Base-by-base conservation (phyloP, 2,329 filamentous ascomycete species). In the Aspergillus carbonarius region DNA sequence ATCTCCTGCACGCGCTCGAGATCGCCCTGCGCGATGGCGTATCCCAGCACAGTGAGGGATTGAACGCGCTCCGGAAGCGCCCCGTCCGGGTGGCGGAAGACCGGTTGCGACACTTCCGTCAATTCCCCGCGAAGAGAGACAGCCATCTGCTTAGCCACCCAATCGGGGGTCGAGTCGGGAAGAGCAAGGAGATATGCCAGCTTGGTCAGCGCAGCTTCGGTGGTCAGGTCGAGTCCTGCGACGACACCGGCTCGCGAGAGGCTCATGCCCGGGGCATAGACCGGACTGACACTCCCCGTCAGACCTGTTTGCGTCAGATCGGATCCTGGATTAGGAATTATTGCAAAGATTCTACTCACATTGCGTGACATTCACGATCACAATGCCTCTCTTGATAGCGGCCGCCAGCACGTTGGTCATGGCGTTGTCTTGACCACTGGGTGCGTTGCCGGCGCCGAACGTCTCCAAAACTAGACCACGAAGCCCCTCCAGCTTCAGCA, bases 371-470 rank as follows among this genome's bases (percentile, higher is more conserved):
- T 96, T 96, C 65, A 96, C 91, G 60, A 97, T 88, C 59, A 95
- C 86, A 63, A 95, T 88, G 37, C 91, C 92, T 59, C 91, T 85
- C 70, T 88, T 81, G 40, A 96, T 91, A 20, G 91, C 92, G 44
- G 87, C 85, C 17, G 85, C 83, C 68, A 96, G 86, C 50, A 93
- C 90, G 55, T 86, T 86, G 15, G 89, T 92, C 72, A 96, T 83
- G 53, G 86, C 87, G 57, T 90, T 90, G 70, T 95, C 90, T 49
- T 88, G 83, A 30, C 91, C 92, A 39, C 89, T 89, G 2, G 93
- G 93, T 10, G 93, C 90, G 76, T 96, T 97, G 57, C 93, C 93
- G 72, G 95, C 92, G 60, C 93, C 93, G 74, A 96, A 96, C 0
- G 92, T 96, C 77, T 96, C 92, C 44, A 97, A 83, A 39, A 97